Evolutionary conservation across 352 stramenopile genomes (phyloP), one percentile per base, ranked within the genome.

Genomic region (Globisporangium orthogonon): DNA sequence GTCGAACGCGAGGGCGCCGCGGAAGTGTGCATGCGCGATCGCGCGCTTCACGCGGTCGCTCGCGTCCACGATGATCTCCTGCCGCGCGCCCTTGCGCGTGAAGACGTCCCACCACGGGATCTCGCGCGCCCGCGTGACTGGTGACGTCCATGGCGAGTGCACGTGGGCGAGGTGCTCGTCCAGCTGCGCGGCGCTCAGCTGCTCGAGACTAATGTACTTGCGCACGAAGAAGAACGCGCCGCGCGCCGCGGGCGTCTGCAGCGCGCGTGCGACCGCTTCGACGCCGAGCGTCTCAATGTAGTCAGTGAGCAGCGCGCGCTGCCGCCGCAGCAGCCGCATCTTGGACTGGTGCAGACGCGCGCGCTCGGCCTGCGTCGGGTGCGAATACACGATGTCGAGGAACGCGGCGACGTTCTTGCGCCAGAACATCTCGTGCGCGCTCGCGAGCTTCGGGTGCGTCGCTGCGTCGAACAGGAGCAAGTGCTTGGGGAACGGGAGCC

Each of bases 141-240:
- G 52, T 41, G 52, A 57, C 17, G 17, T 49, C 52, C 52, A 57
- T 28, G 52, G 52, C 52, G 45, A 11, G 14, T 40, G 37, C 23
- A 57, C 39, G 18, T 47, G 47, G 40, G 31, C 30, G 18, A 57
- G 30, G 44, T 57, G 52, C 52, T 39, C 29, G 28, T 57, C 35
- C 13, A 57, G 43, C 52, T 57, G 35, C 15, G 40, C 15, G 1
- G 37, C 13, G 9, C 18, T 44, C 2, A 57, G 41, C 23, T 17
- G 43, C 17, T 57, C 52, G 23, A 57, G 41, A 2, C n/a, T 17
- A n/a, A 57, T n/a, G 18, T 50, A 57, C 39, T 48, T 23, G 3
- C 50, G 50, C 37, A 57, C 37, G 10, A 57, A 50, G 52, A 57
- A 57, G 41, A 57, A 57, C 52, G 44, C 52, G 7, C 15, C 37